Conservation (phyloP, 177 flowering plant species). For the Vitis hybrid region DNA sequence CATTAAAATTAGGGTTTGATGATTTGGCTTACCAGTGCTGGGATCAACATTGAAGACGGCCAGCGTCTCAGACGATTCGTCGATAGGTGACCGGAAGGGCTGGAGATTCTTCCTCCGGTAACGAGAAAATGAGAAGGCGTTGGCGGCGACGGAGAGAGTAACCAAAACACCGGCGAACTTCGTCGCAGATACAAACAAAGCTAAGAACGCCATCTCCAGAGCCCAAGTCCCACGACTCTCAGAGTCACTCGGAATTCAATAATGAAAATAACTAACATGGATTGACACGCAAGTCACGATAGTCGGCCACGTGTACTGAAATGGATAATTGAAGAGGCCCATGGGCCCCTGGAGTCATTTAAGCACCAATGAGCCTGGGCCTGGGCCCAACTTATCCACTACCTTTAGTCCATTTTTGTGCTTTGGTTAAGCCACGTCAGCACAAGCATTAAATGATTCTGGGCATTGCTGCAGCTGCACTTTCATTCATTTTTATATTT, state of each 20-base stretch:
- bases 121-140: constrained; percentile 74
- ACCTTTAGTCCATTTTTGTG: no score
- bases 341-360: no score
- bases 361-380: no score
- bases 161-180: constrained; percentile 80
- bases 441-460: no score
- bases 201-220: constrained; percentile 42
- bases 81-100: constrained; percentile 70
- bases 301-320: background rate
- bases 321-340: no score
- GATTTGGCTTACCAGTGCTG: constrained; percentile 27
- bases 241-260: background rate
- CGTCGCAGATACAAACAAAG: constrained; percentile 65
- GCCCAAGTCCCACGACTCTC: background rate
- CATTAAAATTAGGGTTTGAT: background rate
- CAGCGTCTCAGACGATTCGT: constrained; percentile 69
- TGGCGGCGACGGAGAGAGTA: constrained; percentile 71
- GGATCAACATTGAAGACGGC: constrained; percentile 58
- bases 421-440: no score
- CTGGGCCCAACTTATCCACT: no score
- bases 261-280: background rate
- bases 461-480: no score
- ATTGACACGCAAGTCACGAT: background rate
- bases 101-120: constrained; percentile 56
- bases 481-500: no score